Conservation (phyloP, 176 grass and related monocot genomes). For the Poa pratensis region DNA sequence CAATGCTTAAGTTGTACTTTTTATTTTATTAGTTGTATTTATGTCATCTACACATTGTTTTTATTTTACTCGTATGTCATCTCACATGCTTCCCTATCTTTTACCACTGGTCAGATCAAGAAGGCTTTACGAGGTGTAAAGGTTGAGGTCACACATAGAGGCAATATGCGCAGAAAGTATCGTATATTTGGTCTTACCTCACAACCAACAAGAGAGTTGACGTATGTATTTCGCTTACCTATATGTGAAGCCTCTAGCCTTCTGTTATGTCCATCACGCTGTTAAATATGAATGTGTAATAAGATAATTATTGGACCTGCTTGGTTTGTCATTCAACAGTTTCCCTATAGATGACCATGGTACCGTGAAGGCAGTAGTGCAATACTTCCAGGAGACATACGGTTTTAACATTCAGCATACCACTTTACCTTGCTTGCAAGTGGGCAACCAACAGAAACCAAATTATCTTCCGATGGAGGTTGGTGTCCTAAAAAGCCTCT, state of each 20-base stretch:
- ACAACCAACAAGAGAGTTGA: slow-evolving; percentile 66
- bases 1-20: no score
- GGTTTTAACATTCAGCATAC: slow-evolving; percentile 67
- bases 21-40: no score
- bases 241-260: slow-evolving; percentile 28
- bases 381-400: slow-evolving; percentile 71
- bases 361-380: slow-evolving; percentile 69
- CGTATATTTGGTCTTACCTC: slow-evolving; percentile 75
- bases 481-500: slow-evolving; percentile 11
- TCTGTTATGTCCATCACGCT: neutral
- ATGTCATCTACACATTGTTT: slow-evolving; percentile 1
- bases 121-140: slow-evolving; percentile 74
- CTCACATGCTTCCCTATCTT: slow-evolving; percentile 26
- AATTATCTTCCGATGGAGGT: slow-evolving; percentile 85
- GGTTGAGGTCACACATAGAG: slow-evolving; percentile 76
- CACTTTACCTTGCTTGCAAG: slow-evolving; percentile 76
- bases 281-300: slow-evolving; percentile 3
- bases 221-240: slow-evolving; percentile 48
- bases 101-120: slow-evolving; percentile 59
- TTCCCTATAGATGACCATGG: slow-evolving; percentile 63
- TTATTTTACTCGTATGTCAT: neutral
- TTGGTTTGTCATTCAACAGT: slow-evolving; percentile 40
- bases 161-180: slow-evolving; percentile 77
- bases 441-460: slow-evolving; percentile 68
- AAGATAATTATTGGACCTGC: neutral